A percentile compares a stretch with the other conserved stretches of the same genome.
Conservation (phyloP, 1,284 basidiomycete species). For the Mycosarcoma maydis region DNA sequence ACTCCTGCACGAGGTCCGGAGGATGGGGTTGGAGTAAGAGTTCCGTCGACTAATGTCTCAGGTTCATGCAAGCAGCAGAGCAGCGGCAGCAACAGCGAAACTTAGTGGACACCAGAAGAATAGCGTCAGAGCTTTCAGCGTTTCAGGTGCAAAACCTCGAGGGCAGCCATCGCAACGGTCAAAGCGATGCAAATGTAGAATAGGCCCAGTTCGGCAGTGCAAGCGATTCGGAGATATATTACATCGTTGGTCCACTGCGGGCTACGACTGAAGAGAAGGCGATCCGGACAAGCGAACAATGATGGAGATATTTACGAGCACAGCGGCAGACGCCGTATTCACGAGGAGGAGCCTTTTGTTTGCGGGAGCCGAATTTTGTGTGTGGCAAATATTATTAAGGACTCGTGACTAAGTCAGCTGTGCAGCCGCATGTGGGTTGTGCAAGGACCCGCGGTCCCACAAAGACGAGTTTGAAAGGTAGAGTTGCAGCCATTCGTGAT, state of each 20-base stretch:
- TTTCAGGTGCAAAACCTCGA: neutral
- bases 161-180: neutral
- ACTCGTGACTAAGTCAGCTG: too few species aligned
- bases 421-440: too few species aligned
- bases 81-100: too few species aligned
- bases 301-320: conserved; percentile 1
- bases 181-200: conserved; percentile 5
- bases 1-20: neutral
- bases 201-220: neutral
- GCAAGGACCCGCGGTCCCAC: neutral
- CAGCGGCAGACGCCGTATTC: neutral
- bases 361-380: neutral
- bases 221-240: conserved; percentile 2
- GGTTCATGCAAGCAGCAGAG: neutral
- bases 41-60: neutral
- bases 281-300: neutral
- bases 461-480: neutral
- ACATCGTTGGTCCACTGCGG: neutral
- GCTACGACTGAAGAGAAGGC: too few species aligned
- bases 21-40: neutral
- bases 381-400: too few species aligned
- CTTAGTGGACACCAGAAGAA: too few species aligned
- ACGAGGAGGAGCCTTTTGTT: neutral
- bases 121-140: too few species aligned
- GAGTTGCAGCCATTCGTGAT: neutral